These are phyloP conservation scores for Penicillium sumatraense DNA, from an alignment of 2,329 filamentous ascomycete genomes.

Conservation along the genomic window DNA sequence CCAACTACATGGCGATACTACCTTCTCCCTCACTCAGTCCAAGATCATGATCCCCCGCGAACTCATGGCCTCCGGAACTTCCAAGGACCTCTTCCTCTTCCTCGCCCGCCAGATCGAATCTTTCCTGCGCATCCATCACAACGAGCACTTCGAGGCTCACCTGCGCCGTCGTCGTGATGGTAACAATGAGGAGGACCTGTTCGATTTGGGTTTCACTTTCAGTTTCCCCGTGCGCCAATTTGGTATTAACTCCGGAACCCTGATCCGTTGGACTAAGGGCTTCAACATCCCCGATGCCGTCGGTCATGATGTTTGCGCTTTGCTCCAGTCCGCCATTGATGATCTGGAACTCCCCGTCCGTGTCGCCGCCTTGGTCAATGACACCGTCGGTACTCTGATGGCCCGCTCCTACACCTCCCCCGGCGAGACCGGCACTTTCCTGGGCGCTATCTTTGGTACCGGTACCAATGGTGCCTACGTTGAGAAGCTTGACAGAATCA, in stretches of 20 bases:
- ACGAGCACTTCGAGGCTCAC: constrained; percentile 79
- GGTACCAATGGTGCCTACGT: constrained; percentile 98
- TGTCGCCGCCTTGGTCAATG: constrained; percentile 95
- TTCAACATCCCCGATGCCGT: constrained; percentile 96
- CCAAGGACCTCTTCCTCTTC: constrained; percentile 87
- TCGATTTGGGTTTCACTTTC: constrained; percentile 97
- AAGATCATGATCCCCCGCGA: constrained; percentile 90
- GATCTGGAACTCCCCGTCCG: constrained; percentile 82
- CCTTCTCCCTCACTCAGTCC: constrained; percentile 89
- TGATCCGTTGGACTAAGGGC: constrained; percentile 98
- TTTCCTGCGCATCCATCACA: constrained; percentile 86
- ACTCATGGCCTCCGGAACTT: constrained; percentile 86
- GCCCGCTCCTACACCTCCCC: constrained; percentile 93
- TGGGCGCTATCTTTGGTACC: constrained; percentile 98
- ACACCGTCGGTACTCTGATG: constrained; percentile 97
- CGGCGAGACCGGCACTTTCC: constrained; percentile 79
- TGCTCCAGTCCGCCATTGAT: constrained; percentile 90
- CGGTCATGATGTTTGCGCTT: constrained; percentile 89
- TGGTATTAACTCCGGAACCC: constrained; percentile 90
- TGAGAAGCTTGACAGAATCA: constrained; percentile 84
- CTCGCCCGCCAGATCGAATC: constrained; percentile 88
- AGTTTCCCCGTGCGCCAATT: constrained; percentile 94
- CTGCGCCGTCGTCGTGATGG: constrained; percentile 66
- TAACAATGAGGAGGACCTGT: constrained; percentile 74
- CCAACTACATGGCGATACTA: constrained; percentile 88